These are phyloP conservation scores for Amauroascus niger DNA, from an alignment of 2,329 filamentous ascomycete species.

Conservation along the genomic window DNA sequence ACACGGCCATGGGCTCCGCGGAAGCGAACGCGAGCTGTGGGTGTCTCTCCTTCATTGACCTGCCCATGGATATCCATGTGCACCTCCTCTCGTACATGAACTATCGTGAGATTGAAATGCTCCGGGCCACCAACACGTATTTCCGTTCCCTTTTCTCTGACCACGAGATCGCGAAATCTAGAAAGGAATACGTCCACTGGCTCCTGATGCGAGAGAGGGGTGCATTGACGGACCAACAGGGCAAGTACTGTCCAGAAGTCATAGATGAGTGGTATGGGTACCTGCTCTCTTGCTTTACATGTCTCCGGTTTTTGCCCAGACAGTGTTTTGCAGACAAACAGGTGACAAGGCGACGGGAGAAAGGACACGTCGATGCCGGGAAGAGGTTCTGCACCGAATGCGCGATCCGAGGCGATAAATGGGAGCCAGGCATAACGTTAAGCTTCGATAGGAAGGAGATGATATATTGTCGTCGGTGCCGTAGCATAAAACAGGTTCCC, in stretches of 20 bases:
- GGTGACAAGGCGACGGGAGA: slow-evolving; percentile 14
- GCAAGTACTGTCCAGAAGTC: neutral
- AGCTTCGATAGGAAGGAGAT: neutral
- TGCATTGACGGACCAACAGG: neutral
- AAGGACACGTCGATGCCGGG: slow-evolving; percentile 17
- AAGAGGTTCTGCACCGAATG: slow-evolving; percentile 20
- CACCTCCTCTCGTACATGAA: slow-evolving; percentile 12
- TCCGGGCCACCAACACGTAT: slow-evolving; percentile 15
- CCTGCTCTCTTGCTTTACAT: slow-evolving; percentile 18
- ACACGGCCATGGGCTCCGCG: neutral
- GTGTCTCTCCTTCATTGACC: slow-evolving; percentile 4
- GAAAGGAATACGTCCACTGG: slow-evolving; percentile 5
- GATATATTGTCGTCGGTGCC: slow-evolving; percentile 13
- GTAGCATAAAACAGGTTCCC: neutral
- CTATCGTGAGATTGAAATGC: slow-evolving; percentile 14
- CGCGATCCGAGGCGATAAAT: slow-evolving; percentile 15
- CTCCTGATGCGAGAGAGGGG: slow-evolving; percentile 11
- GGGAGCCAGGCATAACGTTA: slow-evolving; percentile 16
- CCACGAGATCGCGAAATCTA: slow-evolving; percentile 8
- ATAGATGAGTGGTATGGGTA: too few relatives aligned
- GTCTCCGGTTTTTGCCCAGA: slow-evolving; percentile 15
- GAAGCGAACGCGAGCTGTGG: neutral
- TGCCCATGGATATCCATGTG: slow-evolving; percentile 16
- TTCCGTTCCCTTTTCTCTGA: slow-evolving; percentile 15
- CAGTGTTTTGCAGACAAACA: slow-evolving; percentile 17